Conservation (phyloP, 352 stramenopile genomes). For the Pythium myriotylum region DNA sequence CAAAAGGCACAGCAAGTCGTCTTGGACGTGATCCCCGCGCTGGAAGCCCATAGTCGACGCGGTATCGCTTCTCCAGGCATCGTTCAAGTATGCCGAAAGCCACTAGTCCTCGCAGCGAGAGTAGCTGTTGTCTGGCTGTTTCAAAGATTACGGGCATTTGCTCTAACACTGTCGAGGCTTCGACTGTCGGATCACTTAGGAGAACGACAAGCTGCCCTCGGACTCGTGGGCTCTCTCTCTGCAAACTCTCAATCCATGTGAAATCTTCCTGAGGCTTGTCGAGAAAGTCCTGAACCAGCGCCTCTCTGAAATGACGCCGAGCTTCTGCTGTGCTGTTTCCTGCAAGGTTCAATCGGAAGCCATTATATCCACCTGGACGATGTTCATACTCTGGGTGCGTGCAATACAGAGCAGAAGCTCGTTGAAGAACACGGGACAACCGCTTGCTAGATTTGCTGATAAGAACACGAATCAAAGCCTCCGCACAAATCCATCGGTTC, state of each 20-base stretch:
- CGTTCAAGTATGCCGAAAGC: conserved; percentile 77
- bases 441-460: conserved; percentile 2
- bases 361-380: conserved; percentile 42
- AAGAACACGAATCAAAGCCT: conserved; percentile 46
- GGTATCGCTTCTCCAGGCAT: conserved; percentile 81
- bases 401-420: conserved; percentile 35
- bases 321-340: conserved; percentile 13
- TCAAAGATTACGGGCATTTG: too few species aligned
- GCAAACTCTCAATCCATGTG: conserved; percentile 55
- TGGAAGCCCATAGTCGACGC: conserved; percentile 77
- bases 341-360: conserved; percentile 37
- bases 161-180: too few species aligned
- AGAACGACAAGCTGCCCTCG: conserved; percentile 28
- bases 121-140: conserved; percentile 38
- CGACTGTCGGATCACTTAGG: too few species aligned
- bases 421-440: conserved; percentile 36
- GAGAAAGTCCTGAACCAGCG: conserved; percentile 63
- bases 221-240: conserved; percentile 26
- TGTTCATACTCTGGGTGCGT: conserved; percentile 32
- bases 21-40: conserved; percentile 45
- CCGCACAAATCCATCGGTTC: conserved; percentile 50
- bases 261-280: conserved; percentile 57
- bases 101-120: conserved; percentile 73
- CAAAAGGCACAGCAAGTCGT: conserved; percentile 84
- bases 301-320: conserved; percentile 35